Percentiles rank a stretch among this genome's conserved stretches.
Conservation (phyloP, 2,329 filamentous ascomycete genomes). For the Calonectria multiphialidica region DNA sequence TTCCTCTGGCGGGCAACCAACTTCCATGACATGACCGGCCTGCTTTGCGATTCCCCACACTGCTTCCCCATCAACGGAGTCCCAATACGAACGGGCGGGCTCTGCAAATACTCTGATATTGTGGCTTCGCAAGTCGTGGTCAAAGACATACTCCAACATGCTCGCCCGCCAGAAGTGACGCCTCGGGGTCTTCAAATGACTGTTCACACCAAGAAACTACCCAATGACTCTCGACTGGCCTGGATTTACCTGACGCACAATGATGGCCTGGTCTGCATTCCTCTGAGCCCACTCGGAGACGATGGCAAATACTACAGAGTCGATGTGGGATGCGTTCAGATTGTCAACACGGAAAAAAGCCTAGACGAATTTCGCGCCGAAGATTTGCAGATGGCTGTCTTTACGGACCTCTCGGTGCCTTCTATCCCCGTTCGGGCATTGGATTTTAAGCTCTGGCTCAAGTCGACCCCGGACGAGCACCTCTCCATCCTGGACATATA, state of each 20-base stretch:
- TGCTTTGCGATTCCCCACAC: constrained; percentile 21
- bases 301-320: constrained; percentile 16
- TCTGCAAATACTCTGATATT: constrained; percentile 13
- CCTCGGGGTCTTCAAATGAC: constrained; percentile 18
- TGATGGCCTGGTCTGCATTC: constrained; percentile 4
- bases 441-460: constrained; percentile 11
- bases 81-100: constrained; percentile 2
- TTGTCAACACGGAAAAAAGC: background rate
- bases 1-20: constrained; percentile 20
- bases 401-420: constrained; percentile 16
- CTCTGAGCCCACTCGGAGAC: background rate
- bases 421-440: background rate
- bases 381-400: constrained; percentile 12
- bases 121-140: background rate
- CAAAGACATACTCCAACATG: background rate
- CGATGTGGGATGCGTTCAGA: constrained; percentile 1
- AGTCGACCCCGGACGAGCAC: constrained; percentile 13
- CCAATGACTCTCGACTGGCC: background rate
- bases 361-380: background rate
- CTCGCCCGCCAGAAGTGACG: constrained; percentile 6
- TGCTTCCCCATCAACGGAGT: constrained; percentile 16
- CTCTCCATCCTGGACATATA: constrained; percentile 8
- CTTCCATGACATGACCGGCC: constrained; percentile 8
- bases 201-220: background rate
- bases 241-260: constrained; percentile 18